A percentile compares a stretch with the other conserved stretches of the same genome.
Evolutionary conservation across 2,329 filamentous ascomycete genomes (phyloP).

Genomic region (Ceratocystis ficicola): DNA sequence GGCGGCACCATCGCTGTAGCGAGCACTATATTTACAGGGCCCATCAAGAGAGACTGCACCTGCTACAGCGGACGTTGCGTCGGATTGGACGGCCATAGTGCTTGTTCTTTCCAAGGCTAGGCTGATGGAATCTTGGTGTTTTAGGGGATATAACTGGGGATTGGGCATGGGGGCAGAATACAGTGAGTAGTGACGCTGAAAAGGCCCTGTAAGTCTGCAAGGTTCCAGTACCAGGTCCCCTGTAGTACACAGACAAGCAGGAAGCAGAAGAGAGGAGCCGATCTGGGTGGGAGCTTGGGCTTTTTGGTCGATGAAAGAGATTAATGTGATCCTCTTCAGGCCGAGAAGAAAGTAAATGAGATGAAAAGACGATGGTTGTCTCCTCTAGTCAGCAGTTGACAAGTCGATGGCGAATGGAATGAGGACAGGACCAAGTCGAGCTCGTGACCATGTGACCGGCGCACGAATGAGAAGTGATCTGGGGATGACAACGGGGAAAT

Average conservation of each 20-base stretch:
- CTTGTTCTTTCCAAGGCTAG: not conserved
- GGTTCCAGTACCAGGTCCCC: not conserved
- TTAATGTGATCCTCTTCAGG: no score
- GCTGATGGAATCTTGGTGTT: not conserved
- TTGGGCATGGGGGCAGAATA: not conserved
- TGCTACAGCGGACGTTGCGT: not conserved
- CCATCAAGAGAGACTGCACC: not conserved
- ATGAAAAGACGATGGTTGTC: not conserved
- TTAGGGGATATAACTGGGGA: not conserved
- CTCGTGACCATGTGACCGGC: no score
- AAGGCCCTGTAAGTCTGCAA: not conserved
- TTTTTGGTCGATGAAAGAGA: not conserved
- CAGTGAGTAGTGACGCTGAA: not conserved
- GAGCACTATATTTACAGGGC: not conserved
- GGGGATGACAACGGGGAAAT: no score
- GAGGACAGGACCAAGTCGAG: not conserved
- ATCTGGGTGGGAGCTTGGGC: conserved; percentile 1
- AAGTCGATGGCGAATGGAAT: not conserved
- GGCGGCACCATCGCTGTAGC: not conserved
- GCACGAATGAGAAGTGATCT: no score
- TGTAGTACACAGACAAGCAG: conserved; percentile 3
- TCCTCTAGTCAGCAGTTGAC: not conserved
- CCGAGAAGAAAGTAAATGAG: not conserved
- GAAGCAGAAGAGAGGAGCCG: not conserved
- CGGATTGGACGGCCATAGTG: not conserved